Percentiles rank a stretch among this genome's conserved stretches.
These are phyloP conservation scores for Lyophyllum decastes DNA, from an alignment of 768 basidiomycete species.

Conservation along the genomic window DNA sequence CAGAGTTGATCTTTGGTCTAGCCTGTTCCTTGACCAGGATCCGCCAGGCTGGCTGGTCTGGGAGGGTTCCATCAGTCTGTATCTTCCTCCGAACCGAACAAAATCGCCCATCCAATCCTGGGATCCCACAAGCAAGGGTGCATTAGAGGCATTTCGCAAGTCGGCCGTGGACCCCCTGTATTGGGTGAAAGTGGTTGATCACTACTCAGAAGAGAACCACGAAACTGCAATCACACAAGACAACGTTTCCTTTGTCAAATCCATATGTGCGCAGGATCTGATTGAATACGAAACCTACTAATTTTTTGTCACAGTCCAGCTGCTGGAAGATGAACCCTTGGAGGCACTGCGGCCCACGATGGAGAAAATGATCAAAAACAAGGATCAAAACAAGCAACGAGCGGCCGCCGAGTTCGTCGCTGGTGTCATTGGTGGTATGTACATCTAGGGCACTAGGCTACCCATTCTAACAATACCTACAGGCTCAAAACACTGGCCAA, in stretches of 20 bases:
- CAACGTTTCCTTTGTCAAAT: conserved; percentile 72
- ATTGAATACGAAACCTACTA: neutral
- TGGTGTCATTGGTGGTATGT: conserved; percentile 62
- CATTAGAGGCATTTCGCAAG: conserved; percentile 50
- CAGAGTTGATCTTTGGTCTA: conserved; percentile 21
- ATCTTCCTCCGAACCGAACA: conserved; percentile 45
- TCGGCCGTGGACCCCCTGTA: conserved; percentile 49
- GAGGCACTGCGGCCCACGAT: conserved; percentile 60
- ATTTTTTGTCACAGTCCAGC: conserved; percentile 54
- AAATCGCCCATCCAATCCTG: conserved; percentile 60
- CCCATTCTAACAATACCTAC: neutral
- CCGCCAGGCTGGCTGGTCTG: conserved; percentile 74
- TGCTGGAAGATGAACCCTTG: conserved; percentile 75
- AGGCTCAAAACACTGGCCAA: conserved; percentile 90
- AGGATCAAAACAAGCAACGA: conserved; percentile 85
- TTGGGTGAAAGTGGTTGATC: conserved; percentile 69
- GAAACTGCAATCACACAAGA: conserved; percentile 65
- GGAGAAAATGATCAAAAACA: conserved; percentile 63
- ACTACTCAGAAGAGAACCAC: conserved; percentile 80
- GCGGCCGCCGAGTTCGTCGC: conserved; percentile 85
- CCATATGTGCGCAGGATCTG: conserved; percentile 55
- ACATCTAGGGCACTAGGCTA: neutral
- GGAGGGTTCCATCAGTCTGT: conserved; percentile 45
- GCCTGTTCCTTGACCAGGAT: conserved; percentile 57
- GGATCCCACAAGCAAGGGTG: conserved; percentile 53